Base-by-base conservation (phyloP, 2,329 filamentous ascomycete species). In the Venturiaceae sp. region DNA sequence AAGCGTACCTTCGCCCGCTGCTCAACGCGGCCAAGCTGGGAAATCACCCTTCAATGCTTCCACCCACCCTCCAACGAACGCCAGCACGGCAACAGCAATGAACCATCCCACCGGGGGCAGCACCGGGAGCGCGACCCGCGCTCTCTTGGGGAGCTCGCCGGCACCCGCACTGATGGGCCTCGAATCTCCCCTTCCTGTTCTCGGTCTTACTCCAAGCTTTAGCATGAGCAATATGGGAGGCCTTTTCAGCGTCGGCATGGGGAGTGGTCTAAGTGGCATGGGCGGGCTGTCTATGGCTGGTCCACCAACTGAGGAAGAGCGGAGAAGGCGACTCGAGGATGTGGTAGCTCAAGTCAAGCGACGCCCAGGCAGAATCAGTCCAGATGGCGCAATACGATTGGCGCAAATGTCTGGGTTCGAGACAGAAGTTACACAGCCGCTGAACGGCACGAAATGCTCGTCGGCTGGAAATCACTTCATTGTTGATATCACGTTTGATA, bases 341-440 rank as follows among this genome's bases (percentile, higher is more conserved):
- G 88, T 81, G 13, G 83, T 90, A 62, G 82, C 83, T 46, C 84
- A 75, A 64, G 84, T 92, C 60, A 85, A 81, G 16, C 81, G 78
- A 61, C 86, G 81, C 66, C 88, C 84, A 62, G 86, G 86, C 3
- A 74, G 84, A 41, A 83, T 92, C 37, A 89, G 87, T 64, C 86
- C 89, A 66, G 83, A 87, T 32, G 87, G 87, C 2, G 76, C 94
- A n/a, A 84, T 88, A 68, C 79, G 87, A 57, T 74, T 92, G 32
- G 86, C 84, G 8, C 81, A 82, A 64, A 78, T 83, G 58, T 78
- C 86, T 57, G 87, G 86, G 74, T 80, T 72, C 80, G 85, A 62
- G 19, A 50, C 44, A 30, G 3, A 50, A 75, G 82, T 64, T 21
- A 55, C 33, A 21, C 23, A 33, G 65, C 64, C 53, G 64, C 66